A percentile compares a stretch with the other conserved stretches of the same genome.
Conservation (phyloP, 2,329 filamentous ascomycete genomes). For the Penicillium italicum region DNA sequence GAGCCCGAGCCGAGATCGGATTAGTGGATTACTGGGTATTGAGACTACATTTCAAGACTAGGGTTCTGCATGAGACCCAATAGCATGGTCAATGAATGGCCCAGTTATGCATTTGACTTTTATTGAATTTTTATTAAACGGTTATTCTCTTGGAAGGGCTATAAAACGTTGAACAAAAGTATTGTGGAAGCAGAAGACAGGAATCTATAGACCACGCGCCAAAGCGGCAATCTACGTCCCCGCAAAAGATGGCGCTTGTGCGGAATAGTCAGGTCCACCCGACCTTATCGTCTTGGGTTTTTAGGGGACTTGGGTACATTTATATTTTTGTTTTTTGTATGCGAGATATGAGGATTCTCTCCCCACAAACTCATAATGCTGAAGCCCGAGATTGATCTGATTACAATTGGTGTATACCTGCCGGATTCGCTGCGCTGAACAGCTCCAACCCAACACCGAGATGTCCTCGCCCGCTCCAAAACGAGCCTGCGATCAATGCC, state of each 20-base stretch:
- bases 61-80: too few relatives aligned
- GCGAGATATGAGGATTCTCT: not conserved
- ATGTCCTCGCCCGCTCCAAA: not conserved
- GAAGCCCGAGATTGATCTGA: not conserved
- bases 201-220: not conserved
- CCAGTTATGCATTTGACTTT: not conserved
- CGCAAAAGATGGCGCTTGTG: not conserved
- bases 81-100: not conserved
- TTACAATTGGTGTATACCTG: not conserved
- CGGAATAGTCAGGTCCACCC: not conserved
- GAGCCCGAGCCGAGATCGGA: not conserved
- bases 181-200: not conserved
- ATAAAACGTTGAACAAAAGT: not conserved
- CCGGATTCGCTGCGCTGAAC: not conserved
- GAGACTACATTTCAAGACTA: too few relatives aligned
- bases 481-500: constrained; percentile 17
- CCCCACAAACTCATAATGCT: not conserved
- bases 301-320: not conserved
- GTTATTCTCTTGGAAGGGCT: not conserved
- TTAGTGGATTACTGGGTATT: too few relatives aligned
- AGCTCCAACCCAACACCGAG: not conserved
- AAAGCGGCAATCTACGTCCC: not conserved
- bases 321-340: too few relatives aligned
- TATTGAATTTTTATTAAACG: not conserved
- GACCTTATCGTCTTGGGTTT: not conserved